Base-by-base conservation (phyloP, 2,329 filamentous ascomycete genomes). In the Sarocladium strictum region DNA sequence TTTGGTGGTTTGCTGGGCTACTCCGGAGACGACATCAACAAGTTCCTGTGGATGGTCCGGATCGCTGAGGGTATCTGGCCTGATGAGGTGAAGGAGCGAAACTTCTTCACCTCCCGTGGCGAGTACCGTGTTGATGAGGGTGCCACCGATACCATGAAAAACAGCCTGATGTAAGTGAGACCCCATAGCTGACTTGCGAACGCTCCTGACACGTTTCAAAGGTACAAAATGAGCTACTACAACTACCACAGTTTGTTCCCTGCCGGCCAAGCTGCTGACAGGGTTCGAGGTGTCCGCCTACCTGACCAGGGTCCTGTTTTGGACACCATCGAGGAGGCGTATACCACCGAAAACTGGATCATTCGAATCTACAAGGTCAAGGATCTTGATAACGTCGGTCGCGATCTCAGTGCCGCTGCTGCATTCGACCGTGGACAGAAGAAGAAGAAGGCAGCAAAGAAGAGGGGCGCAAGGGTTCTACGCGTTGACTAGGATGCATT, bases 221-320 rank as follows among this genome's bases (percentile, higher is more conserved):
- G 92, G 90, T 99, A 99, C 84, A 99, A 99, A 82, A 97, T 99
- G 92, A 97, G 91, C 21, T 99, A 99, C 81, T 89, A 99, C 83
- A 97, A 97, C 80, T 99, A 89, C 79, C 83, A 93, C 72, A 76
- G 81, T 47, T 84, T 99, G 59, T 99, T 97, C 82, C 93, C 92
- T 43, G 80, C 87, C 2, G 94, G 94, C 58, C 91, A 97, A 73
- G 92, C 90, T 33, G 77, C 85, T 63, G 94, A 99, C 69, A 87
- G 94, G 62, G 94, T 99, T 60, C 91, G 94, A 67, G 85, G 86
- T 60, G 81, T 83, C 35, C 83, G 82, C 57, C 76, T 97, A 53
- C 95, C 94, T n/a, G 84, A 90, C 12, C 80, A 91, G 61, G 87
- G 90, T 1, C 94, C 94, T 9, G 82, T 88, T 58, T 85, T 99